Base-by-base conservation (phyloP, 2,329 filamentous ascomycete species). In the Decorospora gaudefroyi region DNA sequence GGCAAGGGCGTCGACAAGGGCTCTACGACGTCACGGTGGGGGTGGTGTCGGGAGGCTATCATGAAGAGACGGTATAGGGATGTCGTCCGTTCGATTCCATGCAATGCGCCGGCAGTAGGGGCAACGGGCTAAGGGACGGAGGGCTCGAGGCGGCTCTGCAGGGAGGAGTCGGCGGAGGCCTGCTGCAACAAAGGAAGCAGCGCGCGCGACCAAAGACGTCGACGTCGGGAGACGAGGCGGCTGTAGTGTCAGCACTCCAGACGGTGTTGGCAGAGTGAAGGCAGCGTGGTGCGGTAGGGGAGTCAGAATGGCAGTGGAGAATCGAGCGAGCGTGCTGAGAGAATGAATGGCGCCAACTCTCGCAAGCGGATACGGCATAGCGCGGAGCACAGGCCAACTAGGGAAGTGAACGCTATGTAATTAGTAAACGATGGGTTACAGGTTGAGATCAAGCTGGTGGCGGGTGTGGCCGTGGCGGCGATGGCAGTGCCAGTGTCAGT, bases 101-200 rank as follows among this genome's bases (percentile, higher is more conserved):
- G 59, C 51, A 55, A 49, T 53, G 63, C 65, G 67, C 64, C 32
- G 47, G 49, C 25, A 39, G 53, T 43, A 49, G 39, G 48, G 54
- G 49, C 42, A 51, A 25, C 30, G 41, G 36, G 57, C 50, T 52
- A 51, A 53, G 54, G 49, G 46, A 46, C 43, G 57, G 55, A 48
- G 46, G 44, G 42, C 44, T 46, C 51, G 50, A 56, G 57, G 61
- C 50, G 59, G 62, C 46, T 57, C 53, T 31, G 44, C 38, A 42
- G 49, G 55, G 53, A 49, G 62, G 47, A 53, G 47, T 42, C 44
- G 53, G 51, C 49, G 38, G 57, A 45, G 44, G 49, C 25, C 27
- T 23, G 52, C 48, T 36, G 34, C 47, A 59, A 62, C 55, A 64
- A 64, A 61, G 61, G 57, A 52, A 50, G 47, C 32, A 38, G 62